Percentiles rank a stretch among this genome's conserved stretches.
Evolutionary conservation across 108 stramenopile genomes (phyloP).

Genomic region (Nannochloropsis gaditana): DNA sequence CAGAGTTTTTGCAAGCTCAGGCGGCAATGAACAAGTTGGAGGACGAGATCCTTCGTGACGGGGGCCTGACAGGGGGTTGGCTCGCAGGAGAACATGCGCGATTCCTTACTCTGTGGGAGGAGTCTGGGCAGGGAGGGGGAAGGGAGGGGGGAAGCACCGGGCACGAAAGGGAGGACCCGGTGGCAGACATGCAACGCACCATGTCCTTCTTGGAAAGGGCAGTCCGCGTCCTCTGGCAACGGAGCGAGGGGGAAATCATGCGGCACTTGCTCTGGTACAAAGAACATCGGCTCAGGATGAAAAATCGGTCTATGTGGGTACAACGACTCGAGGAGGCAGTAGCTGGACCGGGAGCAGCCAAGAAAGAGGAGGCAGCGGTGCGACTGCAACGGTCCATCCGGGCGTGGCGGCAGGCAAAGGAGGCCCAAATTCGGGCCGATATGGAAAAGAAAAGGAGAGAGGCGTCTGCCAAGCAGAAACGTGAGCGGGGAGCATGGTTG

Average conservation of each 20-base stretch:
- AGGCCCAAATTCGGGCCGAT: not conserved
- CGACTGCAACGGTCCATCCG: not conserved
- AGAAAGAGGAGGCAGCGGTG: not conserved
- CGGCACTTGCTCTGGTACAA: not conserved
- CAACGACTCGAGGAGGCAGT: not conserved
- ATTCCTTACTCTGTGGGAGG: not conserved
- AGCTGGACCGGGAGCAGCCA: not conserved
- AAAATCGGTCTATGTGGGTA: not conserved
- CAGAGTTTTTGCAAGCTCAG: not conserved
- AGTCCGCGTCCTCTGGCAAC: not conserved
- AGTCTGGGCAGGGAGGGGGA: not conserved
- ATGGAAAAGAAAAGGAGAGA: no score
- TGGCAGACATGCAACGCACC: not conserved
- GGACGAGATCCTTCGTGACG: not conserved
- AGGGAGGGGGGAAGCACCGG: not conserved
- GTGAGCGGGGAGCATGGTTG: no score
- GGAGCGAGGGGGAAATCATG: not conserved
- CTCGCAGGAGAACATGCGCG: not conserved
- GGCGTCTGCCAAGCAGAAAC: no score
- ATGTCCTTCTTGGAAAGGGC: not conserved
- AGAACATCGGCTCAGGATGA: not conserved
- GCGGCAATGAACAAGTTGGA: not conserved
- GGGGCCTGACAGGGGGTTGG: not conserved
- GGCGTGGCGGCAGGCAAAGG: not conserved
- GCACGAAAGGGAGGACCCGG: not conserved